phyloP scores from a whole-genome alignment of 176 grass and related monocot genomes.

The Pontederia crassipes region DNA sequence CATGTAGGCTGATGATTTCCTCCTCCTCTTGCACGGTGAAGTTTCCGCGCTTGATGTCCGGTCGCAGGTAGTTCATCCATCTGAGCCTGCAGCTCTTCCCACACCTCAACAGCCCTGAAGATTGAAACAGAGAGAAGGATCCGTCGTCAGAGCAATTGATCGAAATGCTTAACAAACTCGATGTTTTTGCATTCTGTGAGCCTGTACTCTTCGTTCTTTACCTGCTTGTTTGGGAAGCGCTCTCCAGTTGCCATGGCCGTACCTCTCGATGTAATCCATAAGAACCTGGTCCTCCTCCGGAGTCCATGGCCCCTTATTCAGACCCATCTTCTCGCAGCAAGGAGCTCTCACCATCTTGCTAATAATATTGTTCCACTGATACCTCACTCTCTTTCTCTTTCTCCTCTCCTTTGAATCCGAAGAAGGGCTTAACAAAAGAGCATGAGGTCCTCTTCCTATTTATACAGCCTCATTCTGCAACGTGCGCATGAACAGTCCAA shows the following conservation, averaged over 20 bases:
- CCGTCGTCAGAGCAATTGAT: background rate
- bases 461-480: no score
- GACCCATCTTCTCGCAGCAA: slow-evolving; percentile 1
- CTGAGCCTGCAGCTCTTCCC: background rate
- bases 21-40: background rate
- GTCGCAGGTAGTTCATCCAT: background rate
- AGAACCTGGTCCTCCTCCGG: background rate
- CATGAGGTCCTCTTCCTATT: no score
- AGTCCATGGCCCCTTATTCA: background rate
- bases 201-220: background rate
- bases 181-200: no score
- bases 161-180: no score
- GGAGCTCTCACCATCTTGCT: background rate
- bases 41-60: slow-evolving; percentile 1
- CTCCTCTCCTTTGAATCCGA: no score
- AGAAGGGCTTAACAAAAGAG: no score
- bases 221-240: background rate
- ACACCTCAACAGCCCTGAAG: background rate
- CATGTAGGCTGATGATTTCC: background rate
- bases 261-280: background rate
- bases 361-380: no score
- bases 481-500: no score
- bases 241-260: background rate
- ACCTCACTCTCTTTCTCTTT: no score
- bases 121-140: background rate